Base-by-base conservation (phyloP, 805 yeast genomes). In the Schizosaccharomyces pombe region DNA sequence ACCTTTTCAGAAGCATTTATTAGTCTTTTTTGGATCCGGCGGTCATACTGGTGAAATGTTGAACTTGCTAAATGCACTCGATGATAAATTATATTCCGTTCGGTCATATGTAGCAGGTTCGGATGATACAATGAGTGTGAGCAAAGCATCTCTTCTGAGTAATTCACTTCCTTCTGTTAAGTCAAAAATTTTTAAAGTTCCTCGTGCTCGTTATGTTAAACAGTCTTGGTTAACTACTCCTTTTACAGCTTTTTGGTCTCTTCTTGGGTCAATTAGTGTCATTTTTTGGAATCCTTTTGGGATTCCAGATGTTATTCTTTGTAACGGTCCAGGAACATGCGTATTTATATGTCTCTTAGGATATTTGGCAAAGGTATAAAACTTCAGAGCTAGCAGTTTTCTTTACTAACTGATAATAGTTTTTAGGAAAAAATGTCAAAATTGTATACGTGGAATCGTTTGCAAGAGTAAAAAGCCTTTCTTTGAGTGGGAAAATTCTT, bases 321-420 rank as follows among this genome's bases (percentile, higher is more conserved):
- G 76, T 57, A 85, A 85, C 62, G 95, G 95, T 2, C 96, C 87
- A 3, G 95, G 86, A 0, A 80, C 91, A 0, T 69, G 82, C 26
- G 85, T 83, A 2, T 80, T 87, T 2, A 63, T 84, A 28, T 79
- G 83, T 22, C 74, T 75, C 55, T 68, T 75, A 1, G 62, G 79
- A n/a, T 75, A 79, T 55, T 24, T 70, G 1, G 62, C 77, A 59
- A 77, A 77, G 58, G 67, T 59, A 58, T 29, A 9, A 6, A 9
- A 26, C 4, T 26, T 8, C 4, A 3, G 14, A 16, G 28, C 3
- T 28, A n/a, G 4, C 28, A 49, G 9, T 49, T 26, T 12, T 14
- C 22, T 30, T 16, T 16, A 16, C 24, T 2, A n/a, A 11, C 47
- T 9, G 9, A 14, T 24, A 5, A 1, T 30, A 49, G 34, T 19